Conservation (phyloP, 176 grass and related monocot genomes). For the Ampelocalamus luodianensis region DNA sequence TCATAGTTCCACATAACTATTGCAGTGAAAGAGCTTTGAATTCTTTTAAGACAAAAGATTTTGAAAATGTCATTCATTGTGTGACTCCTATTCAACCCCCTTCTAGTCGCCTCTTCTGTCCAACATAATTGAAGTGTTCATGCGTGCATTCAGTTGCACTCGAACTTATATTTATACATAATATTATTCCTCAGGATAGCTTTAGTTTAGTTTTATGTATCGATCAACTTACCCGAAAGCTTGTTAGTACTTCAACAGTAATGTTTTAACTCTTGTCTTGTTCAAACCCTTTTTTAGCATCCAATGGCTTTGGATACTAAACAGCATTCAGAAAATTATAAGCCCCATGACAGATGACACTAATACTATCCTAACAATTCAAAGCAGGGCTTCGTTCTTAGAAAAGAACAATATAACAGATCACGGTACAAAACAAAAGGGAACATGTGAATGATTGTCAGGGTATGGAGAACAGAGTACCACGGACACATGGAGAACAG, state of each 20-base stretch:
- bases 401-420: slow-evolving; percentile 10
- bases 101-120: no score
- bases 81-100: no score
- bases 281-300: background rate
- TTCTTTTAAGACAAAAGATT: no score
- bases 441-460: background rate
- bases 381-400: background rate
- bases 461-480: background rate
- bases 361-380: slow-evolving; percentile 15
- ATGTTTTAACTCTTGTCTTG: background rate
- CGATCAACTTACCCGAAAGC: background rate
- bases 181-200: background rate
- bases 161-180: background rate
- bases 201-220: background rate
- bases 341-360: background rate
- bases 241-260: no score
- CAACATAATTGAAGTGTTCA: background rate
- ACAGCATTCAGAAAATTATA: background rate
- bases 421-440: background rate
- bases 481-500: background rate
- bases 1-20: no score
- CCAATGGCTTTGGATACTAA: slow-evolving; percentile 22
- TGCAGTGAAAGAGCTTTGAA: no score
- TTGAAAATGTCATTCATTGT: no score
- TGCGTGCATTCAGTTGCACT: background rate